Conservation (phyloP, 345 rosid species). For the Camelina sativa region DNA sequence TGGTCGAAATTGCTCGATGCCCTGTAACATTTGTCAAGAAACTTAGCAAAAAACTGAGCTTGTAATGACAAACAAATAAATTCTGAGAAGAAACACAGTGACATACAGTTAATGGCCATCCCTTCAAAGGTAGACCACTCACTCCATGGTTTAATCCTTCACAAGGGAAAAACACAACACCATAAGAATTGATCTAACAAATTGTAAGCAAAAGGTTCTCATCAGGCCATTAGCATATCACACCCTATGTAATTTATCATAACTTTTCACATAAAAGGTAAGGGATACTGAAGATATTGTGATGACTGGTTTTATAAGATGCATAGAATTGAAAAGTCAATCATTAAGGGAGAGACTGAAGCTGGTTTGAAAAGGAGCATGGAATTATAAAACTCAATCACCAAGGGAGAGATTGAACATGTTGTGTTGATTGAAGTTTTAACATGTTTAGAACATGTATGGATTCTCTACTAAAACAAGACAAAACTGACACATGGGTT, state of each 20-base stretch:
- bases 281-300: too few relatives aligned
- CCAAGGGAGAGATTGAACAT: too few relatives aligned
- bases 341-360: too few relatives aligned
- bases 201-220: conserved; percentile 8
- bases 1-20: conserved; percentile 62
- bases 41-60: conserved; percentile 24
- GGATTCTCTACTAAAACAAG: too few relatives aligned
- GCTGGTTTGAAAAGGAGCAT: too few relatives aligned
- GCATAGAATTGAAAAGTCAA: too few relatives aligned
- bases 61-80: conserved; percentile 20
- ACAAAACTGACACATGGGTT: too few relatives aligned
- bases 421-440: too few relatives aligned
- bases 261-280: conserved; percentile 7
- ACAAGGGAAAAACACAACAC: conserved; percentile 35
- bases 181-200: conserved; percentile 31
- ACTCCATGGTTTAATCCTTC: conserved; percentile 87
- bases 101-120: conserved; percentile 97
- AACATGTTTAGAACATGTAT: too few relatives aligned
- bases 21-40: conserved; percentile 53
- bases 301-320: too few relatives aligned
- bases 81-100: conserved; percentile 24
- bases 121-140: conserved; percentile 77
- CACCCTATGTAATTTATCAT: conserved; percentile 3
- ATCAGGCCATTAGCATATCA: background rate
- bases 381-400: too few relatives aligned